These are phyloP conservation scores for Acanthamoeba healyi DNA, from an alignment of 208 protist genomes.

Conservation along the genomic window DNA sequence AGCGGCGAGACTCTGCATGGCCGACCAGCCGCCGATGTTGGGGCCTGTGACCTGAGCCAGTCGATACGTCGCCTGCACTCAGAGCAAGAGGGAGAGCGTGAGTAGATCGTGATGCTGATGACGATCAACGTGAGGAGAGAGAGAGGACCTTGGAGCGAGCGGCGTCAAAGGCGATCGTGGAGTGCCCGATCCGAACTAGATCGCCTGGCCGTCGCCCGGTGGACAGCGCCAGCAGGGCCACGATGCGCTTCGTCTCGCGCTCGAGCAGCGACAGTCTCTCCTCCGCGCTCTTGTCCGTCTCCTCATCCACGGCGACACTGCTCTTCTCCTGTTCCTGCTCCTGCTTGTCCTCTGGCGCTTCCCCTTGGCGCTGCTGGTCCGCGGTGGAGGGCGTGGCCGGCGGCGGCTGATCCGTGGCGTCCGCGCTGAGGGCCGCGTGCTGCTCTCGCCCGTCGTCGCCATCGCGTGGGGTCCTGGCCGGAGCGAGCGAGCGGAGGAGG, in stretches of 20 bases:
- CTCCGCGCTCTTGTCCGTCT: no score
- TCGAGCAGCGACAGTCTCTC: background rate
- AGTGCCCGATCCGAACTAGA: slow-evolving; percentile 53
- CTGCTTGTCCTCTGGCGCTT: background rate
- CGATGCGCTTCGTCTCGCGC: background rate
- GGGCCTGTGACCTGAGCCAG: background rate
- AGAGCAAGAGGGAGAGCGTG: no score
- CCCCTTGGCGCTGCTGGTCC: no score
- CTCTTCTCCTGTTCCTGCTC: background rate
- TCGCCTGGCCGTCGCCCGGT: slow-evolving; percentile 17
- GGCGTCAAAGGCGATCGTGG: slow-evolving; percentile 11
- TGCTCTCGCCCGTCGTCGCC: no score
- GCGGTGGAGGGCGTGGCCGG: no score
- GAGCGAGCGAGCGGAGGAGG: background rate
- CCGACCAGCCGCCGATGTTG: slow-evolving; percentile 18
- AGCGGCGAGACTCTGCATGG: background rate
- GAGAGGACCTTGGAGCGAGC: background rate
- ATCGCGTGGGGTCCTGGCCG: no score
- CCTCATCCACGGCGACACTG: background rate
- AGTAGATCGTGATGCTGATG: no score
- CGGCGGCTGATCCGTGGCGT: no score
- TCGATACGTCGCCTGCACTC: background rate
- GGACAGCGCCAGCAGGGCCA: background rate
- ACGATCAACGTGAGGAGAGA: background rate
- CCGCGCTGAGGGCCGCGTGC: no score